These are phyloP conservation scores for Adansonia gregorii DNA, from an alignment of 441 rosid genomes.

Conservation along the genomic window DNA sequence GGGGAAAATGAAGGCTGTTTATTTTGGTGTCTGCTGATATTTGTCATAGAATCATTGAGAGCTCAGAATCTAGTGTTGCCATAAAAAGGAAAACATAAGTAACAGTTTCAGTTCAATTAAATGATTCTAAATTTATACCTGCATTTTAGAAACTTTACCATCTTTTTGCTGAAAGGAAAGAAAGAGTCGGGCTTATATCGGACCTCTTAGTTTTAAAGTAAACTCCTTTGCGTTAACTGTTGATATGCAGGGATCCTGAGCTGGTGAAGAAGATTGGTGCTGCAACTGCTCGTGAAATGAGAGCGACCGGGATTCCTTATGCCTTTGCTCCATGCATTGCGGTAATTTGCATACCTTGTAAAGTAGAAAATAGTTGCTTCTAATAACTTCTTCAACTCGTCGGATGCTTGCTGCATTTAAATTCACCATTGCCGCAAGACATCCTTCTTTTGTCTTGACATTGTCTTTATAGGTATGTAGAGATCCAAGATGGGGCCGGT, in stretches of 20 bases:
- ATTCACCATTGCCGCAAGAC: constrained; percentile 4
- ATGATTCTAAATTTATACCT: neutral
- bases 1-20: no score
- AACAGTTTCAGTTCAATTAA: constrained; percentile 1
- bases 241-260: constrained; percentile 54
- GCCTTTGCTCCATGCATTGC: constrained; percentile 79
- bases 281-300: constrained; percentile 72
- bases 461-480: constrained; percentile 59
- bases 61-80: neutral
- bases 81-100: neutral
- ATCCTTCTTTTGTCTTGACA: constrained; percentile 19
- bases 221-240: neutral
- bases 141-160: neutral
- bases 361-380: neutral
- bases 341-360: constrained; percentile 34
- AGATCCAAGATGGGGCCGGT: constrained; percentile 81
- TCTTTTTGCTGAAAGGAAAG: neutral
- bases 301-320: constrained; percentile 77
- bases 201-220: neutral
- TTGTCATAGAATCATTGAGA: constrained; percentile 12
- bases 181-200: neutral
- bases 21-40: constrained; percentile 6
- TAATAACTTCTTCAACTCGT: neutral
- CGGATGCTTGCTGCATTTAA: neutral
- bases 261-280: constrained; percentile 71